phyloP scores from a whole-genome alignment of 2,329 filamentous ascomycete species.

The Fusarium abutilonis region DNA sequence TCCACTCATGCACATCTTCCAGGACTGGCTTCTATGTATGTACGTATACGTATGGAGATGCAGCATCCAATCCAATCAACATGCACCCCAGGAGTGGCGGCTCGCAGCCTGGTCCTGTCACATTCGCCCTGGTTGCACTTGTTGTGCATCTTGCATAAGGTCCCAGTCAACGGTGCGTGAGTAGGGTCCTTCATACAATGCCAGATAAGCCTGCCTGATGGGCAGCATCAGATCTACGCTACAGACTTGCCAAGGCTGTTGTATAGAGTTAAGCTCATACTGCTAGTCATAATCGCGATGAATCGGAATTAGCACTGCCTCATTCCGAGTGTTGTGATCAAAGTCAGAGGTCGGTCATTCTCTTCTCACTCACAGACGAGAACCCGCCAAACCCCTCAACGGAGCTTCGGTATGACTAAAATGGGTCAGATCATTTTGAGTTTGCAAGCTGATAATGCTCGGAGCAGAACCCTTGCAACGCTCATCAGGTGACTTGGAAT shows the following conservation, averaged over 20 bases:
- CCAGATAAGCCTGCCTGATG: conserved; percentile 32
- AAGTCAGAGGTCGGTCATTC: conserved; percentile 14
- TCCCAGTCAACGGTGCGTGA: conserved; percentile 40
- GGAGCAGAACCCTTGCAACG: conserved; percentile 17
- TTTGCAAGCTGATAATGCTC: conserved; percentile 10
- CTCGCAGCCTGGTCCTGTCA: conserved; percentile 36
- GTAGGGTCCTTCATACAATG: neutral
- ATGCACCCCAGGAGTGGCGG: conserved; percentile 36
- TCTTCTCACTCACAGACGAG: conserved; percentile 12
- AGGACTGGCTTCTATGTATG: conserved; percentile 12
- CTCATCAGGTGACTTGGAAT: no score
- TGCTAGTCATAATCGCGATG: neutral
- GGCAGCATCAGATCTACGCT: conserved; percentile 42
- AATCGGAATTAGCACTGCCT: conserved; percentile 7
- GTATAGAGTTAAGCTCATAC: neutral
- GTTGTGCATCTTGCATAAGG: conserved; percentile 45
- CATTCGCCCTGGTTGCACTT: conserved; percentile 38
- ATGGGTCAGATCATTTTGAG: conserved; percentile 3
- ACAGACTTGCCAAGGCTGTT: conserved; percentile 35
- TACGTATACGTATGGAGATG: conserved; percentile 14
- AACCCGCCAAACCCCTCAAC: conserved; percentile 14
- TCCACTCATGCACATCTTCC: conserved; percentile 37
- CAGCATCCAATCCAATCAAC: conserved; percentile 20
- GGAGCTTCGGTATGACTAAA: conserved; percentile 8
- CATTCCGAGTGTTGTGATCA: conserved; percentile 17